A percentile compares a stretch with the other conserved stretches of the same genome.
phyloP scores from a whole-genome alignment of 208 protist genomes.

The Crithidia fasciculata region DNA sequence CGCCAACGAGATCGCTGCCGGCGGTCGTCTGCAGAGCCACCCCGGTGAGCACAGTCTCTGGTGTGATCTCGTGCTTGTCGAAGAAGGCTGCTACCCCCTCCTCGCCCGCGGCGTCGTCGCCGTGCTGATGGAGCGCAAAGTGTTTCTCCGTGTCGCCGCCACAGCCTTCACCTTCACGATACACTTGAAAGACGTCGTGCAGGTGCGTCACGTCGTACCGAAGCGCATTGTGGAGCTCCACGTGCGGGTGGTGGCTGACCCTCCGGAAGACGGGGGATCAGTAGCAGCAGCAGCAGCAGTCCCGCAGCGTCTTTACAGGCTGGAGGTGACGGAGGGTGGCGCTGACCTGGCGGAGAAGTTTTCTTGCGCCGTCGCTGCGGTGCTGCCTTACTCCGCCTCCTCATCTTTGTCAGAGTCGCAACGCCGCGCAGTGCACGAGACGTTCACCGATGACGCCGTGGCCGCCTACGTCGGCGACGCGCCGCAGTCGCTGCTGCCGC shows the following conservation, averaged over 20 bases:
- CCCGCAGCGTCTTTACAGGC: constrained; percentile 21
- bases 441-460: constrained; percentile 11
- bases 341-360: background rate
- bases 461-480: background rate
- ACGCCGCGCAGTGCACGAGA: constrained; percentile 3
- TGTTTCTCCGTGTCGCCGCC: constrained; percentile 48
- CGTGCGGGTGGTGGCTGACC: no score
- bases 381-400: background rate
- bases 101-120: constrained; percentile 45
- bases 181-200: constrained; percentile 35
- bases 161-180: constrained; percentile 64
- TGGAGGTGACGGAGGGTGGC: background rate
- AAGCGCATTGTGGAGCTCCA: constrained; percentile 39
- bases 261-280: no score
- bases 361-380: background rate
- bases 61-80: constrained; percentile 48
- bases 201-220: constrained; percentile 18
- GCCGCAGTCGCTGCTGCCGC: constrained; percentile 15
- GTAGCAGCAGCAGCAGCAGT: background rate
- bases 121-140: constrained; percentile 38
- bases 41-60: constrained; percentile 44
- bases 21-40: background rate
- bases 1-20: constrained; percentile 4
- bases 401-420: no score
- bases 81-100: constrained; percentile 51